phyloP scores from a whole-genome alignment of 352 stramenopile species.

The Phytophthora brassicae region DNA sequence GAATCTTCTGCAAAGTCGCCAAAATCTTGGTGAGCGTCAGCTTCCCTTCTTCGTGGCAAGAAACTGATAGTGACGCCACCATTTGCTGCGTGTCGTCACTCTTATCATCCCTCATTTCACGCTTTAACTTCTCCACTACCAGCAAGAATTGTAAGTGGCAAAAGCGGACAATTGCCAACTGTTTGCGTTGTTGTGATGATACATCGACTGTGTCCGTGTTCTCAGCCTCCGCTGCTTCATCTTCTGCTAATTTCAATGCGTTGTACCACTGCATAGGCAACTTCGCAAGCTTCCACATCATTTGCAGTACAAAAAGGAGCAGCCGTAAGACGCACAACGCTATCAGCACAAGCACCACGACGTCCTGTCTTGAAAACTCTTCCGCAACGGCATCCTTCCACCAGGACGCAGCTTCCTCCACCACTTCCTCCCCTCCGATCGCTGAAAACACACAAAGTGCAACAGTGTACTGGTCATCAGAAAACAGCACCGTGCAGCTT shows the following conservation, averaged over 20 bases:
- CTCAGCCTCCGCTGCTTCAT: slow-evolving; percentile 2
- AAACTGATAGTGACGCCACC: slow-evolving; percentile 31
- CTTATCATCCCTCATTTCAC: slow-evolving; percentile 34
- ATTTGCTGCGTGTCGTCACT: slow-evolving; percentile 36
- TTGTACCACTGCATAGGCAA: slow-evolving; percentile 32
- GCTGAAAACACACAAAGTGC: slow-evolving; percentile 26
- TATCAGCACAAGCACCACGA: slow-evolving; percentile 44
- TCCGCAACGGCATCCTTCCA: slow-evolving; percentile 40
- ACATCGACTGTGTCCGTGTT: not conserved
- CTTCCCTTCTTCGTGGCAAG: slow-evolving; percentile 15
- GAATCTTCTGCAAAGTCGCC: slow-evolving; percentile 36
- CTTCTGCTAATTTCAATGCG: not conserved
- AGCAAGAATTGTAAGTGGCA: slow-evolving; percentile 50
- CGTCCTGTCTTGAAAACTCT: slow-evolving; percentile 46
- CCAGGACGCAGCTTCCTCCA: slow-evolving; percentile 28
- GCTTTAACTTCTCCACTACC: slow-evolving; percentile 49
- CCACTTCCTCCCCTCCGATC: slow-evolving; percentile 10
- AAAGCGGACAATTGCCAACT: slow-evolving; percentile 34
- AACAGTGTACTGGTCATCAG: slow-evolving; percentile 23
- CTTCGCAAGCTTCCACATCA: slow-evolving; percentile 32
- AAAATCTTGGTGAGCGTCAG: slow-evolving; percentile 43
- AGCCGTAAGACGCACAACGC: slow-evolving; percentile 36
- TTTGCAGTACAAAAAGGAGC: slow-evolving; percentile 24
- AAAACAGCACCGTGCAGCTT: slow-evolving; percentile 5
- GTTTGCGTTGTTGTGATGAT: slow-evolving; percentile 15